Conservation (phyloP, 495 filamentous ascomycete species). For the Aspergillus leporis region DNA sequence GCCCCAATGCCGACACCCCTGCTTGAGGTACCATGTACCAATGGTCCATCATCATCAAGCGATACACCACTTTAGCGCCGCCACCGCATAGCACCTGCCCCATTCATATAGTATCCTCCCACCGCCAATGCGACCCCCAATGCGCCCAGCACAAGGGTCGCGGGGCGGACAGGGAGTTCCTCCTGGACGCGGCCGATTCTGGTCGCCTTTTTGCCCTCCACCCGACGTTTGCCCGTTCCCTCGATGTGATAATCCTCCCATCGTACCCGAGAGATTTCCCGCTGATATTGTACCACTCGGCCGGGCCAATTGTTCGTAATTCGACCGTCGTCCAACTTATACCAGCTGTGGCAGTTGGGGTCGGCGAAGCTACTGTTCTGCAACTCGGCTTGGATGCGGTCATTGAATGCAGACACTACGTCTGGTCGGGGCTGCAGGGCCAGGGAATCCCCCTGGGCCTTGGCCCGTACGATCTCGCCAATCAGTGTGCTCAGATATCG, state of each 20-base stretch:
- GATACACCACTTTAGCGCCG: not conserved
- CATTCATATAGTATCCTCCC: constrained; percentile 16
- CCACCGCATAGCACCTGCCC: not conserved
- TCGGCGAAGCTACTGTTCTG: constrained; percentile 50
- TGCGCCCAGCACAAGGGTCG: constrained; percentile 32
- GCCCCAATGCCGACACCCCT: no score
- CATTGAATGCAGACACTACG: constrained; percentile 44
- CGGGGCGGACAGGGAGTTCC: constrained; percentile 39
- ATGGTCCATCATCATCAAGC: no score
- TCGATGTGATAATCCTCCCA: constrained; percentile 51
- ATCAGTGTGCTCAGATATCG: constrained; percentile 52
- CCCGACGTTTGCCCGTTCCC: constrained; percentile 33
- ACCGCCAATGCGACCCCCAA: constrained; percentile 26
- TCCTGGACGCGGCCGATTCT: constrained; percentile 45
- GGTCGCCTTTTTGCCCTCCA: constrained; percentile 33
- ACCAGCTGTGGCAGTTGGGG: constrained; percentile 56
- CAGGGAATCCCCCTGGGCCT: constrained; percentile 36
- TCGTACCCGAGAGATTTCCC: constrained; percentile 37
- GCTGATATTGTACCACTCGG: constrained; percentile 52
- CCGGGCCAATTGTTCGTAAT: constrained; percentile 60
- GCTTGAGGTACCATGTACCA: no score
- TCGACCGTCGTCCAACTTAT: constrained; percentile 52
- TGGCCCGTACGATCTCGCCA: constrained; percentile 36
- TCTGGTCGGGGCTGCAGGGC: constrained; percentile 37
- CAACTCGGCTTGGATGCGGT: constrained; percentile 45